Conservation (phyloP, 768 basidiomycete species). For the Pulveroboletus sp. region DNA sequence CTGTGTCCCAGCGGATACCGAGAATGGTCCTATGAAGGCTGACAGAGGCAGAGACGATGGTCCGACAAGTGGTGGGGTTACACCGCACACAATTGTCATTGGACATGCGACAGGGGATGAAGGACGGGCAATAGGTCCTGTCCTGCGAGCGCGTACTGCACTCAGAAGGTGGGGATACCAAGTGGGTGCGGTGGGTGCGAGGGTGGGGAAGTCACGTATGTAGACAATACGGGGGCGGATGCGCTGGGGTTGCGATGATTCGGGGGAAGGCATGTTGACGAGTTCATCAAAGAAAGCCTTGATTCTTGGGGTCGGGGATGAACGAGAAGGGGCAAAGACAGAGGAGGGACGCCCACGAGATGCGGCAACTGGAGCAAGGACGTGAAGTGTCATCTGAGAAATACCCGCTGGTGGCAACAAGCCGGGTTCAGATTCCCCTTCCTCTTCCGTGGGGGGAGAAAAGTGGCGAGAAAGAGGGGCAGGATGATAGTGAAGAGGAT, state of each 20-base stretch:
- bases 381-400: constrained; percentile 47
- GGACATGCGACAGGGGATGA: constrained; percentile 64
- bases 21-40: constrained; percentile 12
- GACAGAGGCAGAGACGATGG: constrained; percentile 27
- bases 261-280: constrained; percentile 55
- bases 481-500: constrained; percentile 69
- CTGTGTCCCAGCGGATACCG: constrained; percentile 11
- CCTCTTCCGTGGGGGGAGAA: constrained; percentile 35
- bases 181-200: constrained; percentile 64
- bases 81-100: constrained; percentile 84
- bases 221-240: constrained; percentile 73
- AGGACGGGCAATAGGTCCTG: constrained; percentile 58
- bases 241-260: constrained; percentile 21
- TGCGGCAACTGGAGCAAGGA: constrained; percentile 35
- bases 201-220: constrained; percentile 76
- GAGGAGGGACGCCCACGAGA: constrained; percentile 36
- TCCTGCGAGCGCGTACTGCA: constrained; percentile 74
- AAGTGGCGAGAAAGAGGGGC: constrained; percentile 24
- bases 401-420: constrained; percentile 33
- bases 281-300: constrained; percentile 77
- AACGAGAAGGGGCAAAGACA: constrained; percentile 37
- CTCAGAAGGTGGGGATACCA: constrained; percentile 84
- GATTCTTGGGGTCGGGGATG: constrained; percentile 47
- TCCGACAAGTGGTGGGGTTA: constrained; percentile 73
- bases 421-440: constrained; percentile 49